Evolutionary conservation across 2,329 filamentous ascomycete species (phyloP).

Genomic region (Teratosphaeria nubilosa): DNA sequence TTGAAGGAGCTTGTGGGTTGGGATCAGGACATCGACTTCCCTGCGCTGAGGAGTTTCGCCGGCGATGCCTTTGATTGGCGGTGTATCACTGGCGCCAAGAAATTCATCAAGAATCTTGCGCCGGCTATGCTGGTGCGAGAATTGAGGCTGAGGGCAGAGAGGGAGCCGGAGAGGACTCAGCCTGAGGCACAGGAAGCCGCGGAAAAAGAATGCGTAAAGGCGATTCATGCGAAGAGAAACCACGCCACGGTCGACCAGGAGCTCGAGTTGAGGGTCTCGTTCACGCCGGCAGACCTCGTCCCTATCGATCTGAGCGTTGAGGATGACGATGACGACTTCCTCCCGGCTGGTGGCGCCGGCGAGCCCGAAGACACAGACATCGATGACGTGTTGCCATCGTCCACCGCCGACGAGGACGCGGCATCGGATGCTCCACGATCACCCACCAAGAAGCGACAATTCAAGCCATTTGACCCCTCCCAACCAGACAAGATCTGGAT

Average conservation of each 20-base stretch:
- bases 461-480: slow-evolving; percentile 52
- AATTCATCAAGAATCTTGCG: slow-evolving; percentile 71
- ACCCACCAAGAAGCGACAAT: slow-evolving; percentile 32
- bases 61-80: slow-evolving; percentile 80
- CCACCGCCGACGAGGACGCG: not conserved
- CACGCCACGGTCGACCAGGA: slow-evolving; percentile 67
- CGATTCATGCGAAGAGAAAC: slow-evolving; percentile 55
- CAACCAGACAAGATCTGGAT: slow-evolving; percentile 60
- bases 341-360: slow-evolving; percentile 27
- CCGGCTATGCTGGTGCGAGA: slow-evolving; percentile 62
- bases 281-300: slow-evolving; percentile 65
- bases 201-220: slow-evolving; percentile 49
- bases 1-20: slow-evolving; percentile 48
- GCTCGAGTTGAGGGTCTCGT: slow-evolving; percentile 69
- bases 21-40: slow-evolving; percentile 54
- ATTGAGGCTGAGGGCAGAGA: slow-evolving; percentile 34
- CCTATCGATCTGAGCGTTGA: slow-evolving; percentile 67
- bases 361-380: slow-evolving; percentile 26
- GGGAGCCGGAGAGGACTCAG: slow-evolving; percentile 19
- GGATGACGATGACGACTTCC: slow-evolving; percentile 48
- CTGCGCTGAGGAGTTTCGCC: slow-evolving; percentile 61
- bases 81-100: slow-evolving; percentile 65
- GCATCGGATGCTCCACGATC: slow-evolving; percentile 16
- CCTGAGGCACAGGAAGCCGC: slow-evolving; percentile 34
- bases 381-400: slow-evolving; percentile 1